Evolutionary conservation across 352 stramenopile species (phyloP), one percentile per base, ranked within the genome.

Genomic region (Phytophthora cactorum): DNA sequence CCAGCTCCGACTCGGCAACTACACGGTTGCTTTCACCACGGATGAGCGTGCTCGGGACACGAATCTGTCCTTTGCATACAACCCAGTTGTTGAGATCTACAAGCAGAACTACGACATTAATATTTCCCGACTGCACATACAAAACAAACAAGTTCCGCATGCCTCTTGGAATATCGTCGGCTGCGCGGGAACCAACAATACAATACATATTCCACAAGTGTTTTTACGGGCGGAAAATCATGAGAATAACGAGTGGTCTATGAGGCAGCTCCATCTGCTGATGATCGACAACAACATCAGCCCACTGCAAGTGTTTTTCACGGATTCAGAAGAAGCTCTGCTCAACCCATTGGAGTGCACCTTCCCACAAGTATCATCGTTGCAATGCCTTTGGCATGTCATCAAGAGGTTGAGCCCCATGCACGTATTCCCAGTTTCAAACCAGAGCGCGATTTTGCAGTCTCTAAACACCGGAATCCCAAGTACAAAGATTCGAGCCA

Each of bases 91-190:
- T 8, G 14, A 25, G 17, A 22, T 25, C 9, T 45, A 45, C 39
- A 45, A 45, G 39, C 10, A 25, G 12, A 45, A 25, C 39, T 45
- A 9, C 39, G 14, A 22, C 39, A 22, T 45, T 5, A 22, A 25
- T 25, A n/a, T 45, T 45, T 22, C 39, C 17, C 4, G 39, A 45
- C 39, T 45, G 15, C 7, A 45, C 15, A 11, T 45, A 45, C 39
- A 45, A 45, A 22, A 45, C 39, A 45, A 45, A 45, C 14, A 45
- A 45, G 39, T 22, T 22, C 39, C 39, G 39, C 39, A 45, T 45
- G 39, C 39, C 39, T 12, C 39, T 45, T 5, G 2, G 39, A 45
- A 45, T 22, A 22, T 22, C 12, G 12, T 6, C 11, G 39, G 14
- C 4, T 45, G 12, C 7, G 1, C 39, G 12, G 39, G 39, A 12